phyloP scores from a whole-genome alignment of 352 stramenopile species.

The Phytophthora aleatoria region DNA sequence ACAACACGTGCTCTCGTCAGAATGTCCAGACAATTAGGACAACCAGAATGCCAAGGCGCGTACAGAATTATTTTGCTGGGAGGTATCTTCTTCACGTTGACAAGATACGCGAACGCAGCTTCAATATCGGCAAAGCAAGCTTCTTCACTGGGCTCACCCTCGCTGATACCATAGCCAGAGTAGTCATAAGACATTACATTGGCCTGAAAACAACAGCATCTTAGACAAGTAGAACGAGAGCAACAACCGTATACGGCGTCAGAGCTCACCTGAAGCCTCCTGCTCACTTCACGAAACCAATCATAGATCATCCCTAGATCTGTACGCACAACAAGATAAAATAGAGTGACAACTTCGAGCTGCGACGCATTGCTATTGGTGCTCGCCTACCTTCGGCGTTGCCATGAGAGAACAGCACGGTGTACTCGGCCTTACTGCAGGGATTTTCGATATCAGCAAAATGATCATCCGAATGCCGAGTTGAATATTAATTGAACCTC shows the following conservation, averaged over 20 bases:
- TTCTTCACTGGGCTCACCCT: constrained; percentile 92
- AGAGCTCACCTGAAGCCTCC: constrained; percentile 63
- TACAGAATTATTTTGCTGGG: constrained; percentile 96
- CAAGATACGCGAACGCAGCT: constrained; percentile 95
- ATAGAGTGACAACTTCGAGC: background rate
- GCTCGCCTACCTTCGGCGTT: constrained; percentile 92
- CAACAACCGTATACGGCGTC: background rate
- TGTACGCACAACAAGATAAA: constrained; percentile 20
- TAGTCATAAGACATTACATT: constrained; percentile 96
- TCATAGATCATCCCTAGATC: constrained; percentile 98
- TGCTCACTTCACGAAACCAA: constrained; percentile 95
- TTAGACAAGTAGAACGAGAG: constrained; percentile 1
- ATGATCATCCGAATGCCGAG: constrained; percentile 1
- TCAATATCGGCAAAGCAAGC: constrained; percentile 96
- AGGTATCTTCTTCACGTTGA: constrained; percentile 91
- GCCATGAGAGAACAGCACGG: constrained; percentile 96
- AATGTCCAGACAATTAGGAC: background rate
- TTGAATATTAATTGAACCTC: background rate
- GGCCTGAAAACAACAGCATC: constrained; percentile 36
- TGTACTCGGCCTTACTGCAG: constrained; percentile 90
- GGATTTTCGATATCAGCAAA: constrained; percentile 18
- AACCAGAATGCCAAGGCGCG: constrained; percentile 20
- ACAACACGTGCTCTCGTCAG: constrained; percentile 1
- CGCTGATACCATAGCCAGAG: constrained; percentile 97
- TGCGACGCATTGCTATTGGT: background rate